These are phyloP conservation scores for Aspergillus pseudoterreus DNA, from an alignment of 2,329 filamentous ascomycete species.

Conservation along the genomic window DNA sequence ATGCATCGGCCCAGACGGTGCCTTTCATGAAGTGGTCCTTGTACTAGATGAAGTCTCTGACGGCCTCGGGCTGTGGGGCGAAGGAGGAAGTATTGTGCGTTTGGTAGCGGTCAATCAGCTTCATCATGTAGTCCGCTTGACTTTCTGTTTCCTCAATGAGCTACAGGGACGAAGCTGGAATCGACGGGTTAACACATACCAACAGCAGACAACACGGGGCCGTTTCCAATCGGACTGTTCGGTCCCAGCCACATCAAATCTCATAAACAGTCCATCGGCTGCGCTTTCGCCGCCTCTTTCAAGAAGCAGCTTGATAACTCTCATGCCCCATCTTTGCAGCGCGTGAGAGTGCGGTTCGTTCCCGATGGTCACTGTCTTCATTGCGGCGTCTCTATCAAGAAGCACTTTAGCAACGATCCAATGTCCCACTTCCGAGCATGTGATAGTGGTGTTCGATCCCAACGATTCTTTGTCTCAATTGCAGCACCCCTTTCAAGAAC, in stretches of 20 bases:
- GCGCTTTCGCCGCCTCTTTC: too few relatives aligned
- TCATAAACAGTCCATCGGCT: too few relatives aligned
- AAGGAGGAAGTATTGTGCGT: conserved; percentile 29
- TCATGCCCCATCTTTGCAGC: too few relatives aligned
- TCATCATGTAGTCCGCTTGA: conserved; percentile 42
- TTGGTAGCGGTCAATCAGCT: conserved; percentile 33
- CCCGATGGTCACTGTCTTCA: too few relatives aligned
- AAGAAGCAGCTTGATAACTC: too few relatives aligned
- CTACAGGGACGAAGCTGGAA: neutral
- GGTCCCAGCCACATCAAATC: conserved; percentile 25
- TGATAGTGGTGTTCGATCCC: too few relatives aligned
- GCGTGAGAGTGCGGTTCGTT: too few relatives aligned
- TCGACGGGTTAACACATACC: conserved; percentile 8
- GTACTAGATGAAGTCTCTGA: conserved; percentile 29
- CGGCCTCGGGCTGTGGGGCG: conserved; percentile 33
- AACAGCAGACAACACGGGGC: conserved; percentile 29
- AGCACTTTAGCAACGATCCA: too few relatives aligned
- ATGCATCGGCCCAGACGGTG: conserved; percentile 33
- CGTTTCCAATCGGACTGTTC: conserved; percentile 41
- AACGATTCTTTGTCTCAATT: too few relatives aligned
- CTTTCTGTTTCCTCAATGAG: conserved; percentile 22
- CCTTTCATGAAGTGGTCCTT: conserved; percentile 31
- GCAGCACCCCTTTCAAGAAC: too few relatives aligned
- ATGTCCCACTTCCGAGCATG: too few relatives aligned
- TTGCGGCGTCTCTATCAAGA: too few relatives aligned